Percentiles rank a stretch among this genome's conserved stretches.
Conservation (phyloP, 2,329 filamentous ascomycete species). For the Curvularia eragrostidis region DNA sequence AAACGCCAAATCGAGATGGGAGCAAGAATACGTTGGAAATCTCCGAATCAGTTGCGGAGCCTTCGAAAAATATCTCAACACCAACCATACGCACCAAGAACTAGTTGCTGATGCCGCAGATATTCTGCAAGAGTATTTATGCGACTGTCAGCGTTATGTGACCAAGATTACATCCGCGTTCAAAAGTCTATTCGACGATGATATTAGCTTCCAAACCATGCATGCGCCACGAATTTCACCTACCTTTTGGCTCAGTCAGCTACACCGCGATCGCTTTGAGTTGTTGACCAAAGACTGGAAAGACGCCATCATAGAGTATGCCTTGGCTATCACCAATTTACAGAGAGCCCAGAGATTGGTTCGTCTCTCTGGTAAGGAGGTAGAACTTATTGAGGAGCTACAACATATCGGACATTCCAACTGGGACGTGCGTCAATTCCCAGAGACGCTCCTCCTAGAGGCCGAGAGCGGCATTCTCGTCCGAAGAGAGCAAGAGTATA, state of each 20-base stretch:
- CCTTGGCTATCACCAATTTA: conserved; percentile 33
- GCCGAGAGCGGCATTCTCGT: conserved; percentile 69
- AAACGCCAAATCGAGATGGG: conserved; percentile 22
- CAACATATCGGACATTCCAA: conserved; percentile 61
- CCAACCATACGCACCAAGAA: background rate
- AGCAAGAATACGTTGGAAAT: conserved; percentile 30
- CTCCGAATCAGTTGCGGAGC: conserved; percentile 29
- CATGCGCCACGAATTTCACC: conserved; percentile 31
- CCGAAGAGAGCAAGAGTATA: conserved; percentile 63
- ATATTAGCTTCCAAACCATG: conserved; percentile 9
- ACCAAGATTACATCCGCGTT: conserved; percentile 8
- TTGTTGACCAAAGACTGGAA: conserved; percentile 33
- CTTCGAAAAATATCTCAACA: conserved; percentile 11
- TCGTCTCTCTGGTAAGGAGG: conserved; percentile 15
- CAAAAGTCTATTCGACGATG: conserved; percentile 1
- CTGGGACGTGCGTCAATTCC: conserved; percentile 61
- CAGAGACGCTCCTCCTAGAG: conserved; percentile 70
- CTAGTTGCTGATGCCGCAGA: background rate
- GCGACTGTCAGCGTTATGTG: conserved; percentile 23
- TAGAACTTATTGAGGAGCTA: conserved; percentile 46
- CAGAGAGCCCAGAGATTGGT: conserved; percentile 42
- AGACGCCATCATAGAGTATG: conserved; percentile 32
- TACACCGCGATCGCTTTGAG: conserved; percentile 28
- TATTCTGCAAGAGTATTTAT: conserved; percentile 19
- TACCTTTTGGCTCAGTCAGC: conserved; percentile 34